Base-by-base conservation (phyloP, 2,329 filamentous ascomycete genomes). In the Pseudocercospora vitis region DNA sequence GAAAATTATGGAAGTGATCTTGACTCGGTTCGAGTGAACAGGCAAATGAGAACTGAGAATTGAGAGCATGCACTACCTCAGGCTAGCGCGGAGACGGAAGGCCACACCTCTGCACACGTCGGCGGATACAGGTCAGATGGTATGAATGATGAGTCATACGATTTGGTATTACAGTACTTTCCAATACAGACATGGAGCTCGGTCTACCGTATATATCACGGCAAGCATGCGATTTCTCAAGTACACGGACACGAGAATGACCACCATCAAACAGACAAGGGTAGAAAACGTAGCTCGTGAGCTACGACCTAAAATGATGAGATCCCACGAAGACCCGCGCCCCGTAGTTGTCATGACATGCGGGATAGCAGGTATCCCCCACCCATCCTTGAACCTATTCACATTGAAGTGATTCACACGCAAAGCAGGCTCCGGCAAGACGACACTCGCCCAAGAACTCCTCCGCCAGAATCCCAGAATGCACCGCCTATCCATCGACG, bases 1-100 rank as follows among this genome's bases (percentile, higher is more conserved):
- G 59, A 8, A 57, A 56, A 48, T 59, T 59, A 18, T 61, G 59
- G 59, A 61, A 61, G 23, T 56, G n/a, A n/a, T n/a, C n/a, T n/a
- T n/a, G n/a, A n/a, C n/a, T n/a, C n/a, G n/a, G n/a, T n/a, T n/a
- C n/a, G n/a, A n/a, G n/a, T n/a, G n/a, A n/a, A n/a, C n/a, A n/a
- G n/a, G n/a, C n/a, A n/a, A n/a, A n/a, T n/a, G n/a, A n/a, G n/a
- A n/a, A n/a, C n/a, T n/a, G n/a, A n/a, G n/a, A n/a, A n/a, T n/a
- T n/a, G n/a, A n/a, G n/a, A n/a, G n/a, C n/a, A n/a, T n/a, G n/a
- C n/a, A n/a, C n/a, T n/a, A n/a, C n/a, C n/a, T n/a, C n/a, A n/a
- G n/a, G n/a, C n/a, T n/a, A n/a, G n/a, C n/a, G n/a, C n/a, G n/a
- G n/a, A n/a, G n/a, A n/a, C n/a, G n/a, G n/a, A n/a, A n/a, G n/a